These are phyloP conservation scores for Rosellinia necatrix DNA, from an alignment of 2,329 filamentous ascomycete species.

Conservation along the genomic window DNA sequence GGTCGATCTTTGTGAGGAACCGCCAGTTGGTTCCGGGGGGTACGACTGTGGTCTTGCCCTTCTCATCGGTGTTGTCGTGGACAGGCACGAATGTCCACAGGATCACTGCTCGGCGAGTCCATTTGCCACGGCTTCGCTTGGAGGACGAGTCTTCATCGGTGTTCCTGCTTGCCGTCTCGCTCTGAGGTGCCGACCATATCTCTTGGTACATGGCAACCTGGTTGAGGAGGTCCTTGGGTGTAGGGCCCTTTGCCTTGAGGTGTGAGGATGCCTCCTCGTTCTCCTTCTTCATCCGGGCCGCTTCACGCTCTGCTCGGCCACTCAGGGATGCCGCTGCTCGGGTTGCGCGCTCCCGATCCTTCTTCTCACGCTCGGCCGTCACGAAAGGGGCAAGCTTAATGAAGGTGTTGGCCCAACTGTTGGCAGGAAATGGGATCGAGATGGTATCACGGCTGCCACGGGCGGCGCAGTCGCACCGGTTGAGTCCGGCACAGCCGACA, in stretches of 20 bases:
- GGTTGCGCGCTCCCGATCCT: slow-evolving; percentile 33
- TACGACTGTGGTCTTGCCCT: slow-evolving; percentile 52
- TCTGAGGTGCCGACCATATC: slow-evolving; percentile 60
- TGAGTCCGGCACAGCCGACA: slow-evolving; percentile 51
- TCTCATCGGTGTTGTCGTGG: slow-evolving; percentile 50
- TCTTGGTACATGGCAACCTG: slow-evolving; percentile 71
- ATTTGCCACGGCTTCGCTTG: slow-evolving; percentile 41
- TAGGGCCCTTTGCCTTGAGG: slow-evolving; percentile 33
- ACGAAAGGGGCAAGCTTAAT: slow-evolving; percentile 60
- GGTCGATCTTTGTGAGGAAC: slow-evolving; percentile 65
- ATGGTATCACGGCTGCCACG: slow-evolving; percentile 53
- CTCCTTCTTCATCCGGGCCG: slow-evolving; percentile 38
- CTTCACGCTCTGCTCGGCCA: slow-evolving; percentile 35
- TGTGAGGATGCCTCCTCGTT: slow-evolving; percentile 41
- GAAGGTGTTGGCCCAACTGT: slow-evolving; percentile 62
- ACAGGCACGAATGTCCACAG: slow-evolving; percentile 67
- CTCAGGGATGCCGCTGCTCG: slow-evolving; percentile 32
- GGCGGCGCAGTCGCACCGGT: slow-evolving; percentile 56
- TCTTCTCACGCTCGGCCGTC: slow-evolving; percentile 41
- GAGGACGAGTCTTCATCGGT: slow-evolving; percentile 10
- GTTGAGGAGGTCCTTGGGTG: slow-evolving; percentile 58
- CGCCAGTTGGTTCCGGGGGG: slow-evolving; percentile 63
- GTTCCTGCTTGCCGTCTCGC: slow-evolving; percentile 33
- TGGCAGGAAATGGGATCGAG: slow-evolving; percentile 61
- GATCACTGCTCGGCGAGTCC: slow-evolving; percentile 63